Evolutionary conservation across 139 green algal species (phyloP), one percentile per base, ranked within the genome.

Genomic region (Auxenochlorella protothecoides): DNA sequence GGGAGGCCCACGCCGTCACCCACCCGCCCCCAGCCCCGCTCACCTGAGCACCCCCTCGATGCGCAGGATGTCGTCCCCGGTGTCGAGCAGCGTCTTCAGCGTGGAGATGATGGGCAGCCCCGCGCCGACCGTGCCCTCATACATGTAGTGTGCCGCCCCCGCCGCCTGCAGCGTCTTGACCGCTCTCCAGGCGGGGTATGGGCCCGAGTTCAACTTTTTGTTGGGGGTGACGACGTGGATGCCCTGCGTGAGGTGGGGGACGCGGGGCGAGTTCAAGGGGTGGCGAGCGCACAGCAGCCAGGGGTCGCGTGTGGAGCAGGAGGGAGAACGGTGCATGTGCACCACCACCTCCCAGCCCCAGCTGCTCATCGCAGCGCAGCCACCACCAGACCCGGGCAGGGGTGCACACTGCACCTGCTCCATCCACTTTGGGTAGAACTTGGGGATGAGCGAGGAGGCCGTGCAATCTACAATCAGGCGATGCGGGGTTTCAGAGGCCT

Each of bases 81-180:
- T 90, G 6, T 87, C 74, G 16, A 89, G 44, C 63, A 95, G 72
- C 3, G 53, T 68, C 56, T 80, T 84, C 44, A 95, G 75, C 0
- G 89, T 95, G 68, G 78, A 82, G 27, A 95, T 84, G 59, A 95
- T 79, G 56, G 89, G 89, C 62, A 95, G 74, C 6, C 89, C 89
- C 7, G 89, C 89, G 3, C 89, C 89, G 3, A 93, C 87, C 3
- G 81, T 86, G 64, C 71, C 81, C 85, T 96, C 91, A 69, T 96
- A 96, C 77, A 98, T 93, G 81, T 93, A 98, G 76, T 98, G 94
- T 60, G 87, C 94, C 85, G 92, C 92, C 54, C 72, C 84, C 55
- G 88, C 79, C 5, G 89, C 71, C 82, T 96, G 89, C 74, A 96
- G 71, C 61, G 86, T 70, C 27, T 89, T 83, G 16, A 99, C 81